Evolutionary conservation across 140 eudicot species (phyloP).

Genomic region (Stevia rebaudiana): DNA sequence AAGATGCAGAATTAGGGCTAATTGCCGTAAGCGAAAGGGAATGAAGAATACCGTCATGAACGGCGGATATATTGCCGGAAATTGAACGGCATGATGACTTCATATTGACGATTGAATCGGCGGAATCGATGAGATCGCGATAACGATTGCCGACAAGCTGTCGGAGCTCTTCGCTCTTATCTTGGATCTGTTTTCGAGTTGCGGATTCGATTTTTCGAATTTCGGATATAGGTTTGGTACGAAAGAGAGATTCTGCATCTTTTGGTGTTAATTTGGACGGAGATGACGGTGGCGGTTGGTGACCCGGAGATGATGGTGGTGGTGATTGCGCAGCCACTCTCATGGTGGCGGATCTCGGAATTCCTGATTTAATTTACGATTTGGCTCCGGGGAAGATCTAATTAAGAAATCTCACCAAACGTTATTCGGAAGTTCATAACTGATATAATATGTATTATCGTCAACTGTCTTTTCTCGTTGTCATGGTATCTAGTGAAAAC

Average conservation of each 20-base stretch:
- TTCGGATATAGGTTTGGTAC: conserved; percentile 70
- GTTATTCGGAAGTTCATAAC: conserved; percentile 1
- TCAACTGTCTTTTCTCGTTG: conserved; percentile 4
- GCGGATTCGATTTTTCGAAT: conserved; percentile 63
- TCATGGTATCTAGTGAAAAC: neutral
- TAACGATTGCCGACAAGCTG: conserved; percentile 92
- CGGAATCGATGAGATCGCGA: conserved; percentile 93
- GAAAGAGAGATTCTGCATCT: conserved; percentile 82
- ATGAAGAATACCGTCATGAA: conserved; percentile 41
- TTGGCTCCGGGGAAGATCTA: conserved; percentile 27
- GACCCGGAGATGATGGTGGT: conserved; percentile 30
- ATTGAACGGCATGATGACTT: conserved; percentile 67
- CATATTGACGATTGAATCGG: conserved; percentile 83
- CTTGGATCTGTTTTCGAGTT: conserved; percentile 72
- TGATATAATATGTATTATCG: conserved; percentile 8
- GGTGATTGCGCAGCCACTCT: conserved; percentile 32
- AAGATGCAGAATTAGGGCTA: conserved; percentile 25
- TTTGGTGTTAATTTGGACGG: conserved; percentile 28
- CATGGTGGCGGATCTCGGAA: conserved; percentile 38
- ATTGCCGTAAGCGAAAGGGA: conserved; percentile 44
- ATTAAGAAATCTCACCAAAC: conserved; percentile 21
- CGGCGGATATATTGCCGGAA: conserved; percentile 50
- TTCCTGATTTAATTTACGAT: conserved; percentile 7
- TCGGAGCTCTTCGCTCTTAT: conserved; percentile 88
- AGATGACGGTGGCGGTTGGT: conserved; percentile 30